Base-by-base conservation (phyloP, 345 rosid species). In the Salix arbutifolia region DNA sequence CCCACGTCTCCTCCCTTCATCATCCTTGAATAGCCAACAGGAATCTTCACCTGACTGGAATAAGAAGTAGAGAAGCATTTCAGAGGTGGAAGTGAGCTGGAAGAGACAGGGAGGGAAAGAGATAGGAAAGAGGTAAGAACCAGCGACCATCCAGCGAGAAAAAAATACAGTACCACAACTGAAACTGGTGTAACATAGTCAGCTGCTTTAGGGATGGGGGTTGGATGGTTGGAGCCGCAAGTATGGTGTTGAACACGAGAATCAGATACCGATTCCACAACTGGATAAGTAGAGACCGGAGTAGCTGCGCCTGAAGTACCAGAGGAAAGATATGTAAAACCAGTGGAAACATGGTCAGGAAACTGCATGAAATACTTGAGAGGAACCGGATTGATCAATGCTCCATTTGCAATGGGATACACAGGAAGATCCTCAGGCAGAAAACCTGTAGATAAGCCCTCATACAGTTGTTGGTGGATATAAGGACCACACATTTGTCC, bases 401-500 rank as follows among this genome's bases (percentile, higher is more conserved):
- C 70, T 42, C 93, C 93, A 82, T 91, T 94, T 37, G 85, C 75
- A 52, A 90, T 77, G 13, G 97, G 99, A 83, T 92, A 94, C 23
- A 96, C 93, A 53, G 82, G 97, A 82, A 96, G 96, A 73, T 92
- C 97, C 52, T 87, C 88, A 0, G 97, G 98, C 80, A 96, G 87
- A 80, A 94, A 96, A 30, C 97, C 94, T 76, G 94, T 85, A 5
- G 86, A 88, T 74, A 96, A 78, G 17, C 98, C 98, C 72, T 94
- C 97, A 33, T 74, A 88, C 26, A 96, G 79, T 84, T 96, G 99
- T 28, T 94, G 90, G 65, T 91, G 94, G 62, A 93, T 83, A 69
- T 96, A 96, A 78, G 98, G 97, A 60, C 99, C 99, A 79, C 97
- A 94, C 95, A 96, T 88, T 77, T 89, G 90, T 30, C 97, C 92